phyloP scores from a whole-genome alignment of 78 protist species.

The Pigoraptor vietnamica region DNA sequence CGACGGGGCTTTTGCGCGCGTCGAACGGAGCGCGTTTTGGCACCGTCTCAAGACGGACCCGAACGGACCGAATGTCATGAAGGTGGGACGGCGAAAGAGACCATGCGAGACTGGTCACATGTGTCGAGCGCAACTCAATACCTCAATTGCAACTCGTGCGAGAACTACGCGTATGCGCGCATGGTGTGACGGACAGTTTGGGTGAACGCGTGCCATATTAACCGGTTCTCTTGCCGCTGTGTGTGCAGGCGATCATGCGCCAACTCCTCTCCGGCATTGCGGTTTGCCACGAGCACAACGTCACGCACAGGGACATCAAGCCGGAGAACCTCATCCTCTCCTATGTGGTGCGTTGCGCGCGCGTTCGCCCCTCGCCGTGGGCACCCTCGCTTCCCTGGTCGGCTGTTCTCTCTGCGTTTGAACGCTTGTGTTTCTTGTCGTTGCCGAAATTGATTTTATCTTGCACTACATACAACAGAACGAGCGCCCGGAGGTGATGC shows the following conservation, averaged over 20 bases:
- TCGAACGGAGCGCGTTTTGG: neutral
- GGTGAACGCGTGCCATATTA: neutral
- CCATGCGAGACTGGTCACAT: too few relatives aligned
- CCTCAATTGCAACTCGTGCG: too few relatives aligned
- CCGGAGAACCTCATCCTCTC: slow-evolving; percentile 95
- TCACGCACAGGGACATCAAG: slow-evolving; percentile 98
- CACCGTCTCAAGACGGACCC: neutral
- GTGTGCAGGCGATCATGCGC: slow-evolving; percentile 55
- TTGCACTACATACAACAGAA: neutral
- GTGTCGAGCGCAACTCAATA: too few relatives aligned
- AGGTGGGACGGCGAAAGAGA: too few relatives aligned
- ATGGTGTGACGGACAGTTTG: neutral
- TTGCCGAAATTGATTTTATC: neutral
- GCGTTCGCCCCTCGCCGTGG: neutral
- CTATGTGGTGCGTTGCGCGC: neutral
- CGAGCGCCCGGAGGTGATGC: neutral
- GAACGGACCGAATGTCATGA: neutral
- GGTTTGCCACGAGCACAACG: slow-evolving; percentile 90
- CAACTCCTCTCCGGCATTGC: slow-evolving; percentile 96
- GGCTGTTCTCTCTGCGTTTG: neutral
- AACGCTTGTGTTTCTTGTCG: neutral
- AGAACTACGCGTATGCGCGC: too few relatives aligned
- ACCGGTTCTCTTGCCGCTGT: neutral
- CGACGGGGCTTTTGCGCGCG: neutral
- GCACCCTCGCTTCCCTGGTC: too few relatives aligned